A percentile compares a stretch with the other conserved stretches of the same genome.
Conservation (phyloP, 2,329 filamentous ascomycete species). For the Alternaria hordeiaustralica region DNA sequence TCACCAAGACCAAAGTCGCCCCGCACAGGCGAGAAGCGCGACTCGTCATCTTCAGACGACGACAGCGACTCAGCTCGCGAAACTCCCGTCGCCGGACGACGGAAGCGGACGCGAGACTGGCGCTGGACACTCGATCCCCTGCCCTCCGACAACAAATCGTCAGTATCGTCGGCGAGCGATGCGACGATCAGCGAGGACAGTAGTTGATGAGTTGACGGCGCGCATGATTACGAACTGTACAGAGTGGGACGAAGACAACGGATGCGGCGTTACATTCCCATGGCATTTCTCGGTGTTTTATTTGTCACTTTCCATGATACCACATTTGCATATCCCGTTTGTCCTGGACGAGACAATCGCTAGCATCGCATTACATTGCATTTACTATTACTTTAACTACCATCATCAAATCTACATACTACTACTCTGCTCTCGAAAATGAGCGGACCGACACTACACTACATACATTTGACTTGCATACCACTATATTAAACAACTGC, state of each 20-base stretch:
- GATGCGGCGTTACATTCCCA: conserved; percentile 5
- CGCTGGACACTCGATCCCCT: conserved; percentile 63
- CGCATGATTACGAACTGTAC: conserved; percentile 3
- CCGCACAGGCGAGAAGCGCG: conserved; percentile 52
- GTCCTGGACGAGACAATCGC: conserved; percentile 1
- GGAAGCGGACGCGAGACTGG: conserved; percentile 63
- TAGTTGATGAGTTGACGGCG: conserved; percentile 17
- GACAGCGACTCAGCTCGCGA: conserved; percentile 59
- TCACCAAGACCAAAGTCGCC: conserved; percentile 35
- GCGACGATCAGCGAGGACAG: conserved; percentile 38
- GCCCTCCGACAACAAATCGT: conserved; percentile 29
- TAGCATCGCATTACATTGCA: conserved; percentile 5
- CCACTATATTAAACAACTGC: neutral
- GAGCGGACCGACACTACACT: neutral
- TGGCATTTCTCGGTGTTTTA: conserved; percentile 15
- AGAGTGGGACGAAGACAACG: neutral
- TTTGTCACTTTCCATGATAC: conserved; percentile 12
- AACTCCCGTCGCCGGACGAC: conserved; percentile 60
- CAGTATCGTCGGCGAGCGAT: conserved; percentile 31
- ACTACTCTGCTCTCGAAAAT: neutral
- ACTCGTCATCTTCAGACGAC: conserved; percentile 53
- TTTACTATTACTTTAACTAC: neutral
- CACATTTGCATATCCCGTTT: conserved; percentile 8
- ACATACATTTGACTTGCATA: neutral
- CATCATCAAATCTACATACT: neutral